phyloP scores from a whole-genome alignment of 257 asterid species.

The Lantana camara region DNA sequence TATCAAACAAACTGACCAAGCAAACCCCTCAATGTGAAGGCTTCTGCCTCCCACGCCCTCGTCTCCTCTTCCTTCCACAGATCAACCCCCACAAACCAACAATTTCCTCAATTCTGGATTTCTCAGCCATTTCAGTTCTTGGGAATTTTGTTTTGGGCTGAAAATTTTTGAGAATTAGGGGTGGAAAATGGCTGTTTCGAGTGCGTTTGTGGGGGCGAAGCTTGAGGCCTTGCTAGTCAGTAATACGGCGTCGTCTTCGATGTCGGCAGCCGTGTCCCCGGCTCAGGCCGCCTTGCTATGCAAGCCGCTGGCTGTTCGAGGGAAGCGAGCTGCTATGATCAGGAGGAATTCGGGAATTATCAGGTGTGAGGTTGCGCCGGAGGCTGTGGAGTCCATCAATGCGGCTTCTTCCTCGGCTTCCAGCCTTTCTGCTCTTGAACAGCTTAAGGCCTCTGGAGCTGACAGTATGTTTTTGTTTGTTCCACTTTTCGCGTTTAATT shows the following conservation, averaged over 20 bases:
- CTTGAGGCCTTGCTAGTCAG: slow-evolving; percentile 64
- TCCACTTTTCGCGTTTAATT: background rate
- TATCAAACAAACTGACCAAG: background rate
- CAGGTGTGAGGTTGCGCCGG: slow-evolving; percentile 59
- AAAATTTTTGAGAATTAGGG: background rate
- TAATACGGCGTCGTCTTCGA: slow-evolving; percentile 47
- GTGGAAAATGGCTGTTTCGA: slow-evolving; percentile 66
- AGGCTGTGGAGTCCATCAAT: slow-evolving; percentile 38
- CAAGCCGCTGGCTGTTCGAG: slow-evolving; percentile 44
- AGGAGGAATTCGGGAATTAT: slow-evolving; percentile 45
- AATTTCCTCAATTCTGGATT: slow-evolving; percentile 16
- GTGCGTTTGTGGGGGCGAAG: slow-evolving; percentile 74
- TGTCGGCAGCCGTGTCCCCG: slow-evolving; percentile 43
- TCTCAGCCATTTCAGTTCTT: slow-evolving; percentile 16
- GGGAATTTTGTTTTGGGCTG: background rate
- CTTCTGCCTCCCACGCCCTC: too few relatives aligned
- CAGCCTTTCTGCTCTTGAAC: slow-evolving; percentile 85
- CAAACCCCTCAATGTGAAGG: too few relatives aligned
- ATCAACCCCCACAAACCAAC: slow-evolving; percentile 22
- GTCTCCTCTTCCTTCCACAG: slow-evolving; percentile 18
- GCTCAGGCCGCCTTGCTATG: slow-evolving; percentile 44
- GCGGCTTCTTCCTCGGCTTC: slow-evolving; percentile 56
- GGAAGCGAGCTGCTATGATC: slow-evolving; percentile 34
- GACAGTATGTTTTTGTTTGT: slow-evolving; percentile 51
- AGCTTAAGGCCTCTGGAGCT: slow-evolving; percentile 80